These are phyloP conservation scores for Dictyophora rubrovolvata DNA, from an alignment of 768 basidiomycete genomes.

Conservation along the genomic window DNA sequence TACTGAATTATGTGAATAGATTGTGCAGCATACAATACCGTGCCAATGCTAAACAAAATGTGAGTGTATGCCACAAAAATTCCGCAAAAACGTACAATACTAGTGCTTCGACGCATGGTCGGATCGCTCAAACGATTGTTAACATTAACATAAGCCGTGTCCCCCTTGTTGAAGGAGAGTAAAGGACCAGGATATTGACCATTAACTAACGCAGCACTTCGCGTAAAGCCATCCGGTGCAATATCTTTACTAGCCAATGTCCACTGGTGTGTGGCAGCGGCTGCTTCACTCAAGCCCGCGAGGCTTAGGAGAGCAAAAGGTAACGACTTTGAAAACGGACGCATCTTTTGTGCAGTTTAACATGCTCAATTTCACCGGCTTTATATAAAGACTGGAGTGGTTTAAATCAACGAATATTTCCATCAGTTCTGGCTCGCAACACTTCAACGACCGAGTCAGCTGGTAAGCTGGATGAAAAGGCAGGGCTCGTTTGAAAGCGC, in stretches of 20 bases:
- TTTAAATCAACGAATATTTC: too few species aligned
- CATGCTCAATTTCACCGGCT: too few species aligned
- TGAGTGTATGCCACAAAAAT: not conserved
- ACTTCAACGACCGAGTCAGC: too few species aligned
- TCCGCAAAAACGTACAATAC: slow-evolving; percentile 29
- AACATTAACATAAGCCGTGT: slow-evolving; percentile 32
- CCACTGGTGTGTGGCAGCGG: not conserved
- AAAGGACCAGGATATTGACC: slow-evolving; percentile 41
- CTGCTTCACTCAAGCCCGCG: too few species aligned
- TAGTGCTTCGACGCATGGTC: slow-evolving; percentile 39
- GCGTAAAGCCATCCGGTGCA: slow-evolving; percentile 39
- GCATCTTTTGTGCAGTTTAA: too few species aligned
- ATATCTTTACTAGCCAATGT: slow-evolving; percentile 16
- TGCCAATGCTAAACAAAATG: slow-evolving; percentile 3
- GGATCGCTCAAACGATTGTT: slow-evolving; percentile 32
- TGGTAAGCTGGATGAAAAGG: too few species aligned
- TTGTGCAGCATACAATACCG: not conserved
- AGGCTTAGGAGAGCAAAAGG: too few species aligned
- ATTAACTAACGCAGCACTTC: slow-evolving; percentile 36
- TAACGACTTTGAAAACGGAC: too few species aligned
- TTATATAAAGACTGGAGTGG: too few species aligned
- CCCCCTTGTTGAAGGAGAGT: slow-evolving; percentile 31
- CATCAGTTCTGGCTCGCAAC: too few species aligned
- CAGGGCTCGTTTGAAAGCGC: too few species aligned
- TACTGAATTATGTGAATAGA: not conserved